Evolutionary conservation across 768 basidiomycete species (phyloP).

Genomic region (Lactifluus rugatus): DNA sequence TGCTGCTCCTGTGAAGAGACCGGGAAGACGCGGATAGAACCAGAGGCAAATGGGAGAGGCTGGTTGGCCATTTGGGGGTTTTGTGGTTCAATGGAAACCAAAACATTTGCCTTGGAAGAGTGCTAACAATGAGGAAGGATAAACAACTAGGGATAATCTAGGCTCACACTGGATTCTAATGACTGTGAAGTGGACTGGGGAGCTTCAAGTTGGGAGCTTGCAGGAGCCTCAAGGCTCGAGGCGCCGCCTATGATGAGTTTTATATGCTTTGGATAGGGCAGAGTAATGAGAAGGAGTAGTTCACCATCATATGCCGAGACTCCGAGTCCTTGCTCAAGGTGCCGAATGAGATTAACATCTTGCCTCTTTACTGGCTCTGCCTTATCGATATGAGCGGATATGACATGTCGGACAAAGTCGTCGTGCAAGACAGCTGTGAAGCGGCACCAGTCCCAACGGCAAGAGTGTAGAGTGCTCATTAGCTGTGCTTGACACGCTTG

Average conservation of each 20-base stretch:
- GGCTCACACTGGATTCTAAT: not conserved
- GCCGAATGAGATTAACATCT: constrained; percentile 10
- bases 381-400: constrained; percentile 8
- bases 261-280: not conserved
- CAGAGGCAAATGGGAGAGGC: not conserved
- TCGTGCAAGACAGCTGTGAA: constrained; percentile 5
- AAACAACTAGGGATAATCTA: not conserved
- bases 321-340: constrained; percentile 11
- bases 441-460: constrained; percentile 18
- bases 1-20: not conserved
- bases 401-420: constrained; percentile 11
- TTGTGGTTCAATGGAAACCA: not conserved
- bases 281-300: not conserved
- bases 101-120: not conserved
- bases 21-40: constrained; percentile 1
- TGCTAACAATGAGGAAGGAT: not conserved
- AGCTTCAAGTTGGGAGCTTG: not conserved
- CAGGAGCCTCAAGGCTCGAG: not conserved
- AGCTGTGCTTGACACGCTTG: not conserved
- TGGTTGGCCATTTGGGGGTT: not conserved
- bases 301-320: not conserved
- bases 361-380: constrained; percentile 10
- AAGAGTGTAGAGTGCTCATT: constrained; percentile 13
- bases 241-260: not conserved
- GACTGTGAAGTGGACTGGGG: not conserved